These are phyloP conservation scores for Calonectria naviculata DNA, from an alignment of 2,329 filamentous ascomycete genomes.

Conservation along the genomic window DNA sequence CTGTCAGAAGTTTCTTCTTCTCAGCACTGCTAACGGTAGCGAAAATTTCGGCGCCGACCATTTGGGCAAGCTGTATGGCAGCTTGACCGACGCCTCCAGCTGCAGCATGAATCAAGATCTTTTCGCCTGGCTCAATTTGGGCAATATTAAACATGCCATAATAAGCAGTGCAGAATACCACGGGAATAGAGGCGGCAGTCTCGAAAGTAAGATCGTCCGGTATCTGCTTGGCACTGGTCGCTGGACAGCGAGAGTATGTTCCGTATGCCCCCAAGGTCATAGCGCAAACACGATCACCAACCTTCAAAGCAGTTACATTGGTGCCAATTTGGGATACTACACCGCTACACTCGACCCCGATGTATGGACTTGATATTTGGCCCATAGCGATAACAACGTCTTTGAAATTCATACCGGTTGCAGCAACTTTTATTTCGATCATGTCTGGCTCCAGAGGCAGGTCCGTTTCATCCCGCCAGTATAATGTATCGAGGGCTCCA, in stretches of 20 bases:
- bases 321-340: conserved; percentile 53
- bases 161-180: conserved; percentile 32
- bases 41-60: conserved; percentile 42
- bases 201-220: conserved; percentile 19
- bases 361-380: conserved; percentile 46
- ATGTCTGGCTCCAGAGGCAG: conserved; percentile 46
- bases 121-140: conserved; percentile 30
- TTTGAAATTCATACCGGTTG: conserved; percentile 57
- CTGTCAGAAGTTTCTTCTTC: conserved; percentile 43
- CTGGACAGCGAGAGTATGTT: conserved; percentile 44
- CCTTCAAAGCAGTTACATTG: not conserved
- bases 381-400: conserved; percentile 58
- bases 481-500: conserved; percentile 52
- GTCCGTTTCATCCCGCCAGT: conserved; percentile 49
- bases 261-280: conserved; percentile 24
- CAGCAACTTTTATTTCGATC: conserved; percentile 55
- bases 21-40: conserved; percentile 45
- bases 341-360: conserved; percentile 55
- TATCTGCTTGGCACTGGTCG: conserved; percentile 51
- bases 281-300: conserved; percentile 26
- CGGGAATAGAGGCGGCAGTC: conserved; percentile 22
- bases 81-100: conserved; percentile 42
- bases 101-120: conserved; percentile 44
- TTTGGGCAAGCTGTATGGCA: conserved; percentile 41
- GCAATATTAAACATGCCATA: conserved; percentile 27